Base-by-base conservation (phyloP, 2,329 filamentous ascomycete species). In the Pseudogymnoascus sp. region DNA sequence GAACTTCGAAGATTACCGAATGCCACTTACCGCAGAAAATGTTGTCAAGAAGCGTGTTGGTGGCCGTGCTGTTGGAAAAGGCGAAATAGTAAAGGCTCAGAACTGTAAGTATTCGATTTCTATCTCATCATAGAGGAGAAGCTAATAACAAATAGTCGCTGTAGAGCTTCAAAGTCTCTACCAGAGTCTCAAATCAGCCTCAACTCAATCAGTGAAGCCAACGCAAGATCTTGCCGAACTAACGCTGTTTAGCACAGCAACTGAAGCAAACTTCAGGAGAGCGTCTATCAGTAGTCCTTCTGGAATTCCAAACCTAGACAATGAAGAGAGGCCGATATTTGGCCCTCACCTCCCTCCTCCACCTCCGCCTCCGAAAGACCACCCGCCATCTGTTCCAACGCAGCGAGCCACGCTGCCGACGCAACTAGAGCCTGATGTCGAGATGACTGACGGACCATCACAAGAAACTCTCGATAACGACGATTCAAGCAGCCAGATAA, bases 211-310 rank as follows among this genome's bases (percentile, higher is more conserved):
- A 14, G 85, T 93, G 31, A 84, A 81, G 47, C 92, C 92, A 1
- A 86, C 87, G 3, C 87, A 89, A 69, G 85, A 91, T 67, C 81
- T 97, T 36, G 92, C 92, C 26, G 87, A 91, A 60, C 83, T 93
- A 40, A 92, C 92, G 0, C 79, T 96, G 21, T 84, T 90, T 64
- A 83, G 80, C 66, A 78, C 81, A 23, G 80, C 80, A 57, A 80
- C 81, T 40, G 83, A 84, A 68, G 80, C 79, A 40, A 77, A 77
- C 23, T 78, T 81, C 64, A 77, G 81, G 63, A 74, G 79, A 65
- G 74, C 77, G 64, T 81, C 80, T 26, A 77, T 79, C 4, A 73
- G 71, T 51, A 74, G 62, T 71, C 78, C 67, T 69, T 71, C 60
- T 70, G 67, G 61, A 26, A 36, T 40, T 14, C 51, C 51, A 34